phyloP scores from a whole-genome alignment of 2,329 filamentous ascomycete species.

The Clonostachys sp. region DNA sequence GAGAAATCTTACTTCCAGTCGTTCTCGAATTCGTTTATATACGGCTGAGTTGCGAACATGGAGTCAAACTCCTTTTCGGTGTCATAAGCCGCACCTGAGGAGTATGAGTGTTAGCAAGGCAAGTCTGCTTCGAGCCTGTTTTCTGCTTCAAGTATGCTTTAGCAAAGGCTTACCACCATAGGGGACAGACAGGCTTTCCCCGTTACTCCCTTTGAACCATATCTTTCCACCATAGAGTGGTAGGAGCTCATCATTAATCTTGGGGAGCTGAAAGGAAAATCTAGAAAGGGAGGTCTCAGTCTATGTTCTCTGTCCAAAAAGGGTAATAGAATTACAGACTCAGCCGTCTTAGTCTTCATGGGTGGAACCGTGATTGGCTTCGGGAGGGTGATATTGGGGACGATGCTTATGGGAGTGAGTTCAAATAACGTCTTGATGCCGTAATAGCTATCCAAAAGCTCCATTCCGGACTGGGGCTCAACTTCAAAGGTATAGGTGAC shows the following conservation, averaged over 20 bases:
- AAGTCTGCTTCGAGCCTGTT: background rate
- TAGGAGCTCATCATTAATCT: conserved; percentile 23
- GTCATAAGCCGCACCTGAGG: conserved; percentile 25
- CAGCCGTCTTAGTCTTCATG: conserved; percentile 16
- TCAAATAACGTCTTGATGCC: conserved; percentile 18
- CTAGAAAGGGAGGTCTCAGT: conserved; percentile 7
- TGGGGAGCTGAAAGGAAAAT: conserved; percentile 19
- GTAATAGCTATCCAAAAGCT: conserved; percentile 19
- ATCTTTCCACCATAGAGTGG: conserved; percentile 40
- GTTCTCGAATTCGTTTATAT: conserved; percentile 12
- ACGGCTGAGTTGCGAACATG: conserved; percentile 24
- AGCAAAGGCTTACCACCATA: conserved; percentile 24
- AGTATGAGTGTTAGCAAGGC: background rate
- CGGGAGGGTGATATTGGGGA: conserved; percentile 20
- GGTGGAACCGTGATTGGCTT: conserved; percentile 15
- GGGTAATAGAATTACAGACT: conserved; percentile 9
- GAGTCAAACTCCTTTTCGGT: conserved; percentile 29
- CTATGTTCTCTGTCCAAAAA: background rate
- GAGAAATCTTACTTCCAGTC: conserved; percentile 13
- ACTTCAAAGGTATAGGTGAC: conserved; percentile 33
- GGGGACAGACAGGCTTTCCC: conserved; percentile 33
- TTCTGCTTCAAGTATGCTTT: background rate
- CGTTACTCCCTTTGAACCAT: conserved; percentile 29
- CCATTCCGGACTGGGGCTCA: conserved; percentile 32
- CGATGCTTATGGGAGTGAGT: conserved; percentile 17